Evolutionary conservation across 805 yeast species (phyloP), one percentile per base, ranked within the genome.

Genomic region (Middelhovenomyces tepae): DNA sequence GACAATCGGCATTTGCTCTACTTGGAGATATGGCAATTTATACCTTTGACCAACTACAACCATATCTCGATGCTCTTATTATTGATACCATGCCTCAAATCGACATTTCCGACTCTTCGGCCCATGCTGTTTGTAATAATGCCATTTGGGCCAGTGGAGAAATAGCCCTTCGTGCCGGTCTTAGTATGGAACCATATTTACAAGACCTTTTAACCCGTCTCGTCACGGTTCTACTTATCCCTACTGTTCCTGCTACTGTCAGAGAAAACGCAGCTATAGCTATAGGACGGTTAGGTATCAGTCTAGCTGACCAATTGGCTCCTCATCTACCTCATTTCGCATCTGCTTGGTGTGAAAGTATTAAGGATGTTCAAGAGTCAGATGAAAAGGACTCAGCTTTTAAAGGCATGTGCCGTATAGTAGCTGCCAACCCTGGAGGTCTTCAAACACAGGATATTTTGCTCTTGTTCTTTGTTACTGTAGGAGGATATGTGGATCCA

Each of bases 81-180:
- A 44, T 48, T 44, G 67, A 69, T 28, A 60, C 83, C 14, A 58
- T 85, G 40, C 64, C 73, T n/a, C 67, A 75, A 38, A 75, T 86
- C 41, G 56, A 53, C 22, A 71, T 70, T 38, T 18, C 7, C 15
- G 15, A 26, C n/a, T n/a, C n/a, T n/a, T n/a, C n/a, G 45, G 69
- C 73, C 43, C 64, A 67, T 41, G 61, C 59, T 28, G 85, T 81
- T 2, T 77, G 78, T 47, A 83, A 82, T 57, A 91, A 91, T 56
- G 91, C 97, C 1, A 75, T 84, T 31, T 91, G 98, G 98, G 73
- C 95, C 2, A 60, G 82, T 9, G 97, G 98, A 27, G 94, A 91
- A 54, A 73, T 91, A 19, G 67, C 84, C 3, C 63, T 86, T 48
- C 55, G 64, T 1, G 63, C 65, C 24, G 35, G 43, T 36, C 45